Evolutionary conservation across 495 filamentous ascomycete genomes (phyloP), one percentile per base, ranked within the genome.

Genomic region (Xylaria telfairii): DNA sequence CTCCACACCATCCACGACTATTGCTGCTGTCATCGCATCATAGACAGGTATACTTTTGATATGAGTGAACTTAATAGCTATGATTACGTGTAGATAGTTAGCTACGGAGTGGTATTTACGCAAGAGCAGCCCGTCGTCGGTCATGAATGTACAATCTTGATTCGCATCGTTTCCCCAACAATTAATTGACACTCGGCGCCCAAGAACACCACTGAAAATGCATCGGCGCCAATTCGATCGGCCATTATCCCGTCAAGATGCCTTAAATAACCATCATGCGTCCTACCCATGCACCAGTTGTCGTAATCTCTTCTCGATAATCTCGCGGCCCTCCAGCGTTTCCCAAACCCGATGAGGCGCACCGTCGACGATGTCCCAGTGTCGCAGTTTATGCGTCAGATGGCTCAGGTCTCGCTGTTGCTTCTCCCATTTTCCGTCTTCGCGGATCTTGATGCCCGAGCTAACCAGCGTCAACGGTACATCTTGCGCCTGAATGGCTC

Each of bases 341-440:
- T 78, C 81, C 95, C 95, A 99, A 0, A 98, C 90, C 72, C 93
- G 87, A 80, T 97, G 92, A n/a, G 93, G 92, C 12, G 95, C 93
- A 66, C 90, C 84, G 57, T 90, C 86, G 0, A 97, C 93, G 63
- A 96, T 87, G 80, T 97, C 95, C 95, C 95, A 99, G 21, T 88
- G 85, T 41, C 92, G 72, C 44, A 97, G 78, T 17, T 92, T 93
- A 17, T 88, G 83, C 1, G 94, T 97, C 39, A 97, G 81, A 42
- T 84, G 85, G n/a, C 88, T 93, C 65, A 97, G 80, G 75, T 97
- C 93, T 75, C 91, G 87, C 83, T 99, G 96, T 74, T 90, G 89
- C 47, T 85, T 70, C 73, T 90, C 89, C 96, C 96, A 99, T 62
- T 88, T 85, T 30, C 83, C 79, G 72, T 92, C 89, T 63, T 78